Base-by-base conservation (phyloP, 1,284 basidiomycete genomes). In the Stereum hirsutum region DNA sequence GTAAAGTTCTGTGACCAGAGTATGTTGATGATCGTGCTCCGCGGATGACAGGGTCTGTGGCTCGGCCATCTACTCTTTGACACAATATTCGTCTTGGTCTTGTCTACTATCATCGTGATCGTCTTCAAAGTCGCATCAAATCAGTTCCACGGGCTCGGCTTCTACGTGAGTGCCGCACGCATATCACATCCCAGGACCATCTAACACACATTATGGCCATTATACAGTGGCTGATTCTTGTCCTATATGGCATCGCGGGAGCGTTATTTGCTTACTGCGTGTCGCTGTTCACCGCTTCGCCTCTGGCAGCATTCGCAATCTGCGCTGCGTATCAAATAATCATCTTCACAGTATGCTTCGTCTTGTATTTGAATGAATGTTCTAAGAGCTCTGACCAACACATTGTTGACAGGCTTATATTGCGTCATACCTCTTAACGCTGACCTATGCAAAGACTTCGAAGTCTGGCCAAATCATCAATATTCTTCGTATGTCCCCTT, bases 1-100 rank as follows among this genome's bases (percentile, higher is more conserved):
- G n/a, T n/a, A n/a, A n/a, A n/a, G n/a, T n/a, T n/a, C n/a, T n/a
- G n/a, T n/a, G n/a, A n/a, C n/a, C n/a, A n/a, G n/a, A n/a, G n/a
- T n/a, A n/a, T n/a, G n/a, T n/a, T n/a, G n/a, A n/a, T n/a, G n/a
- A n/a, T n/a, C n/a, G n/a, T n/a, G n/a, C n/a, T n/a, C n/a, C n/a
- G n/a, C n/a, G n/a, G n/a, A n/a, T n/a, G n/a, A n/a, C n/a, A n/a
- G n/a, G n/a, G n/a, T n/a, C 65, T 89, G 20, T 89, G 87, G 86
- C 64, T 89, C 2, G 87, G 87, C 0, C 87, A 90, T 59, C 66
- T 89, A 5, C 63, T 83, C 51, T 87, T 84, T 58, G 88, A 90
- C 55, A 65, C 77, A 0, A 71, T 84, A 4, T 73, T 75, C 50
- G 69, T 75, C 2, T 45, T 80, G 14, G 57, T 82, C 26, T 58